Base-by-base conservation (phyloP, 2,329 filamentous ascomycete species). In the Trichoderma sp. region DNA sequence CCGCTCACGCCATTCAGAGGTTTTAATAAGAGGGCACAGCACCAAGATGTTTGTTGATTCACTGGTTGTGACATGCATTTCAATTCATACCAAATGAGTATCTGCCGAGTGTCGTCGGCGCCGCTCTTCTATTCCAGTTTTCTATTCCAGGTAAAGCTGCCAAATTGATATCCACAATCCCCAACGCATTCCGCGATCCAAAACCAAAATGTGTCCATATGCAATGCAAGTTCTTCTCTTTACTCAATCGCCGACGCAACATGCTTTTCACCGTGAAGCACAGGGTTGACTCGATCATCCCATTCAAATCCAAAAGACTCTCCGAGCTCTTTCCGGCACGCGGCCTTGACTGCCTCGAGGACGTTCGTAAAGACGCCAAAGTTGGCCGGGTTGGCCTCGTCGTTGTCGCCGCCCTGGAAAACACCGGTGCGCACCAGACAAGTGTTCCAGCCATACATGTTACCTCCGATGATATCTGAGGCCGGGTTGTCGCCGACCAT, bases 381-480 rank as follows among this genome's bases (percentile, higher is more conserved):
- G 59, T 62, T 62, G 59, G 59, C 59, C 14, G 59, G 59, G 3
- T 62, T 62, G 59, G 59, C 41, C 28, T 62, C 59, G 6, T 62
- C 59, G 17, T 62, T 62, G 14, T 62, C 59, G 7, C 59, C 48
- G 3, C 59, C 59, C 15, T 62, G 59, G n/a, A 62, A 62, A 3
- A 62, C 59, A 19, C 59, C 59, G 26, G 59, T 62, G 14, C 59
- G 59, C n/a, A 62, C 59, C 39, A 62, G 44, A 26, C 59, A 62
- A 10, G 59, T 62, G 15, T 62, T 62, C 59, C 59, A 62, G 17
- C 59, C 59, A 10, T 62, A 62, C 59, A 62, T 62, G 39, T 62
- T 62, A 14, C 59, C 59, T 12, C 59, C 59, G 14, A 62, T 54
- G 9, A 62, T 62, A 26, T 62, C 59, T 9, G 59, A 62, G 39